Evolutionary conservation across 2,329 filamentous ascomycete genomes (phyloP).

Genomic region (Chaetothyriales sp.): DNA sequence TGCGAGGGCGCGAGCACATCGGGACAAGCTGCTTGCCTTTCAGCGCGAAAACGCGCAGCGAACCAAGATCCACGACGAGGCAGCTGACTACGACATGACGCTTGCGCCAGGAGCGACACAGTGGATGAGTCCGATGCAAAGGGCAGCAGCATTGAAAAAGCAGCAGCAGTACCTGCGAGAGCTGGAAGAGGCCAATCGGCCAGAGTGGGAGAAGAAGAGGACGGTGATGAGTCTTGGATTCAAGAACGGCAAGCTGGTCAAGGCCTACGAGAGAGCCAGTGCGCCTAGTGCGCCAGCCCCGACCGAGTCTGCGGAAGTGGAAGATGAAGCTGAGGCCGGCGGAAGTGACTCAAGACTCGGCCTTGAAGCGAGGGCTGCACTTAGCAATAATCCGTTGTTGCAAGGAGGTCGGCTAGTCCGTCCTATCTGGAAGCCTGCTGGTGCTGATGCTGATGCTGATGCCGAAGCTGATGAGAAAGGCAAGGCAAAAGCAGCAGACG

Average conservation of each 20-base stretch:
- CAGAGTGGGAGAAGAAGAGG: conserved; percentile 76
- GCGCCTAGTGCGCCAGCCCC: conserved; percentile 10
- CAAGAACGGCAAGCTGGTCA: conserved; percentile 59
- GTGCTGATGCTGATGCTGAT: conserved; percentile 6
- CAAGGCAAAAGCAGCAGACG: conserved; percentile 9
- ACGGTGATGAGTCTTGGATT: conserved; percentile 78
- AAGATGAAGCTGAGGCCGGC: not conserved
- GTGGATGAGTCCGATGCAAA: conserved; percentile 72
- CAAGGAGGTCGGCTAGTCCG: conserved; percentile 29
- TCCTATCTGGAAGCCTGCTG: conserved; percentile 29
- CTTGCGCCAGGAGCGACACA: conserved; percentile 49
- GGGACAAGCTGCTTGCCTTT: conserved; percentile 65
- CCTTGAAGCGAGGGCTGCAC: conserved; percentile 21
- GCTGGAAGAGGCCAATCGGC: conserved; percentile 70
- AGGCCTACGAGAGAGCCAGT: conserved; percentile 24
- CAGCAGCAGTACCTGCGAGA: conserved; percentile 74
- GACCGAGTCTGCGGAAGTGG: conserved; percentile 4
- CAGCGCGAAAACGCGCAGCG: conserved; percentile 73
- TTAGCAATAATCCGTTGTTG: conserved; percentile 31
- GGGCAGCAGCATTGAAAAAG: conserved; percentile 66
- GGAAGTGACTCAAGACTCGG: conserved; percentile 11
- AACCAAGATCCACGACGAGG: conserved; percentile 77
- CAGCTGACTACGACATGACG: conserved; percentile 51
- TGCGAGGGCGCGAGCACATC: conserved; percentile 40
- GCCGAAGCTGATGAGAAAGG: conserved; percentile 16